These are phyloP conservation scores for Cercospora citrullina DNA, from an alignment of 2,329 filamentous ascomycete species.

Conservation along the genomic window DNA sequence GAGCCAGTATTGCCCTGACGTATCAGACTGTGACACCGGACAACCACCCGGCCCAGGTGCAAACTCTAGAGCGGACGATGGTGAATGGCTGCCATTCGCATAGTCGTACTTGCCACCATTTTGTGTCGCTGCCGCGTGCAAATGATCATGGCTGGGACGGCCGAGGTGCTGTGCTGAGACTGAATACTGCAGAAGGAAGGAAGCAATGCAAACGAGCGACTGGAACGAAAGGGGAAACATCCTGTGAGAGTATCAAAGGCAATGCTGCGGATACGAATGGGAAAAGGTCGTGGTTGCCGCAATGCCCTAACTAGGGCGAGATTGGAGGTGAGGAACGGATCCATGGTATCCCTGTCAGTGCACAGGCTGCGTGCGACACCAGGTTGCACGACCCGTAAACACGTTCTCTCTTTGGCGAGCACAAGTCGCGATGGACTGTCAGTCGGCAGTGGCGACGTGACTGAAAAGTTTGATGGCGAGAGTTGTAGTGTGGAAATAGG, in stretches of 20 bases:
- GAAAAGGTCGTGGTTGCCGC: neutral
- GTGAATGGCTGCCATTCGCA: neutral
- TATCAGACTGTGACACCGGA: neutral
- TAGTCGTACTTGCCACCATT: neutral
- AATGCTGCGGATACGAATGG: neutral
- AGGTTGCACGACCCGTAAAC: neutral
- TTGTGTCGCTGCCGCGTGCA: neutral
- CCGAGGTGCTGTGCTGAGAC: neutral
- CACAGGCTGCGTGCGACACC: neutral
- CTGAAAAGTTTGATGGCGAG: neutral
- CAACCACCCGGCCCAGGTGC: neutral
- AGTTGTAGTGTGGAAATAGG: neutral
- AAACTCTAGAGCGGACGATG: neutral
- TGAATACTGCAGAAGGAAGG: neutral
- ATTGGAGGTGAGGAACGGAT: neutral
- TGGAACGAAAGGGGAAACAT: neutral
- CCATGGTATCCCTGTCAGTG: neutral
- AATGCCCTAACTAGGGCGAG: neutral
- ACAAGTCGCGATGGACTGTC: neutral
- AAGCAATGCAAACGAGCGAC: conserved; percentile 16
- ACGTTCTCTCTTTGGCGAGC: neutral
- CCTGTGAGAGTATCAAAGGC: neutral
- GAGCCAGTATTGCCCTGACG: conserved; percentile 64
- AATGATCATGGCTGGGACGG: neutral
- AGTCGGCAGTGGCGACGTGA: neutral